phyloP scores from a whole-genome alignment of 768 basidiomycete species.

The Leccinellum luteum region DNA sequence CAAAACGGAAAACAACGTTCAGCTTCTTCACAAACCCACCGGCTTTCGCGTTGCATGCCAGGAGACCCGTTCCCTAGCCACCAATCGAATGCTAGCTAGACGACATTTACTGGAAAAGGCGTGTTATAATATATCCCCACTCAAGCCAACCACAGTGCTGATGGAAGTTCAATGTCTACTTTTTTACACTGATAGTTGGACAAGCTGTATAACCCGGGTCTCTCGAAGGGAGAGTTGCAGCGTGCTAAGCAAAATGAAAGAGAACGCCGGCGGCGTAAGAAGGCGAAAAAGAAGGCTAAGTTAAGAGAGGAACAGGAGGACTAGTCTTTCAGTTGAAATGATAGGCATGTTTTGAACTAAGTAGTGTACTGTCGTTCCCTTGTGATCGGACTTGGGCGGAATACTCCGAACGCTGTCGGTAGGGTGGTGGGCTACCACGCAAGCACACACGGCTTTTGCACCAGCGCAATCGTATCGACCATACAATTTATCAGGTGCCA shows the following conservation, averaged over 20 bases:
- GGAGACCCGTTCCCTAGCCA: constrained; percentile 78
- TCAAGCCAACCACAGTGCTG: constrained; percentile 14
- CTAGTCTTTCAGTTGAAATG: constrained; percentile 6
- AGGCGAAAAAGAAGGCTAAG: constrained; percentile 66
- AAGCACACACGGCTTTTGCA: background rate
- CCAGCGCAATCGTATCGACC: background rate
- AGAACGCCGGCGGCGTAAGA: constrained; percentile 72
- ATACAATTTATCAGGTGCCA: constrained; percentile 1
- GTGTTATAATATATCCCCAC: constrained; percentile 35
- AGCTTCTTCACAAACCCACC: constrained; percentile 84
- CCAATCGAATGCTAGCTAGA: constrained; percentile 78
- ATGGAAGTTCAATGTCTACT: constrained; percentile 11
- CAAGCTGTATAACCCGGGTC: constrained; percentile 66
- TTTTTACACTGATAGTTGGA: constrained; percentile 53
- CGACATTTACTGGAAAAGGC: constrained; percentile 74
- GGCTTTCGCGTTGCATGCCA: constrained; percentile 86
- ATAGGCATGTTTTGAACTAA: background rate
- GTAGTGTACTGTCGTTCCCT: background rate
- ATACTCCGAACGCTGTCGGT: constrained; percentile 18
- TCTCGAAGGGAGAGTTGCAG: constrained; percentile 66
- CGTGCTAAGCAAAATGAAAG: constrained; percentile 75
- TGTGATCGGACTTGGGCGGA: constrained; percentile 10
- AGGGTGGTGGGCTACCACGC: background rate
- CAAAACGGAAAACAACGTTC: constrained; percentile 91
- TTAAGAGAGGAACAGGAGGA: constrained; percentile 25